Evolutionary conservation across 768 basidiomycete genomes (phyloP), one percentile per base, ranked within the genome.

Genomic region (Fomitopsis serialis): DNA sequence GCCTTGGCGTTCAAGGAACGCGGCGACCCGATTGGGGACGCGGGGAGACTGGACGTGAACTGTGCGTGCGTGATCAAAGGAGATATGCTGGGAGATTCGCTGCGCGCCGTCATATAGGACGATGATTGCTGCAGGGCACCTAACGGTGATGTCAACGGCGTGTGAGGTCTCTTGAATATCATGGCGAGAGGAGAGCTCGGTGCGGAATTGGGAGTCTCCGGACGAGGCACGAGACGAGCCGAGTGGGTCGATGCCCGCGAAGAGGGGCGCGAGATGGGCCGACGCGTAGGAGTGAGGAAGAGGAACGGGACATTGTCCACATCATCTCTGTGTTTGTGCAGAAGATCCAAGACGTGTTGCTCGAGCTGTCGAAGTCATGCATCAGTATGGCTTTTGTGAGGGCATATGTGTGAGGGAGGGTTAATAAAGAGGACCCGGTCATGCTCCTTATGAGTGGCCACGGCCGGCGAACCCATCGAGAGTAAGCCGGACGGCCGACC

Each of bases 271-370:
- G 89, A 90, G 48, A 86, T 78, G 27, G 89, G 89, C 19, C 89
- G 81, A 55, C 85, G 78, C 29, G 84, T 88, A 21, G 88, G 87
- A 4, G 88, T 92, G 46, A 92, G 74, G 70, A 87, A 89, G 52
- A 91, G 72, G 66, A 92, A 92, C 0, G 89, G 89, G 6, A 90
- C 85, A 19, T 87, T 87, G 12, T 85, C 82, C 37, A 87, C 73
- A 73, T 91, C 86, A 77, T 96, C 93, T 56, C 83, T 78, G 68
- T 94, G 90, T 70, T 89, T 88, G 72, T 98, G 95, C 95, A 98
- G 97, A 57, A 97, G 79, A 65, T 96, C 92, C 19, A 98, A 75
- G 54, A 94, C 90, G 65, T 85, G 82, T 61, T 94, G 89, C 65
- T 97, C 94, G 57, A 92, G 74, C 87, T 91, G 61, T 5, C 37